Evolutionary conservation across 2,329 filamentous ascomycete species (phyloP), one percentile per base, ranked within the genome.

Genomic region (Trichoderma guizhouense): DNA sequence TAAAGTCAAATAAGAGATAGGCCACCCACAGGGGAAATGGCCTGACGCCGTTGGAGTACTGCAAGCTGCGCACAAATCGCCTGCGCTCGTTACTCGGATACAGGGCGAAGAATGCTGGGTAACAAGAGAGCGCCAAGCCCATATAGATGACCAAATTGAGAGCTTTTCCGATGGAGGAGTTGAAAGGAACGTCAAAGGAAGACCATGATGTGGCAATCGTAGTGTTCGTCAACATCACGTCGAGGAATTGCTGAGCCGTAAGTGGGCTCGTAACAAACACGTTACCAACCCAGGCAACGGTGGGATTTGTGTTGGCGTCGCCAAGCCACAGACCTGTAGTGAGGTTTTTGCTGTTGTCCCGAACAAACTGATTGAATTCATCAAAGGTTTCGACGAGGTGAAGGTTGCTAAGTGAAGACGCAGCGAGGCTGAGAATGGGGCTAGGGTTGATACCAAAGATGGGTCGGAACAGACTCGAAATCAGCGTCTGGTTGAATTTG

Each of bases 21-120:
- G 95, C 93, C 6, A 93, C 81, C 95, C 95, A 98, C 2, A 98
- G 84, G 0, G 94, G 93, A 9, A 93, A 84, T 0, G 93, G 91
- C 14, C 93, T 87, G 32, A 97, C 94, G 61, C 95, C 95, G 78
- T 97, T 98, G 69, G 93, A 97, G 81, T 97, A 98, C 80, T 98
- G 92, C 34, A 98, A 84, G 18, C 92, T 92, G 66, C 95, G 89
- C 28, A 98, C 93, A 74, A 94, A 92, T 64, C 90, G 85, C 12
- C 94, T 84, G 30, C 94, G 88, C 80, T 98, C 95, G 32, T 92
- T 85, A n/a, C 93, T 97, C 0, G 94, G 93, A 78, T 98, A 98
- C 5, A 98, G 84, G 0, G 93, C 89, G 76, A 97, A 97, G 84
- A 98, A 95, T 15, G 92, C 93, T 1, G 95, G 94, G 76, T 92